Evolutionary conservation across 176 grass and related monocot species (phyloP).

Genomic region (Aegilops umbellulata): DNA sequence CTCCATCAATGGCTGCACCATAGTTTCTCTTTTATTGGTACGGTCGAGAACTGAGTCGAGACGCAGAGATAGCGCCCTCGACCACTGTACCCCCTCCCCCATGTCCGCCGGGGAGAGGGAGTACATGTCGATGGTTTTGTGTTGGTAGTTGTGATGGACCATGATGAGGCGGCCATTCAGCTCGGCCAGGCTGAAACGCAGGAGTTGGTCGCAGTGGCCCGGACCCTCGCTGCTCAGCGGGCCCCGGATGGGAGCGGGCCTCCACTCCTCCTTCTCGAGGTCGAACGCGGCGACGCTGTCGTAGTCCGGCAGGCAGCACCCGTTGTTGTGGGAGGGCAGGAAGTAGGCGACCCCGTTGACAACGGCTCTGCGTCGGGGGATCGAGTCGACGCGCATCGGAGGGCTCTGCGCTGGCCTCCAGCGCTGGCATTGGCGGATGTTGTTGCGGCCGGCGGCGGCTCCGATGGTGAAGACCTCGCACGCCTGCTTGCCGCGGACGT

Average conservation of each 20-base stretch:
- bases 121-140: background rate
- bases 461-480: conserved; percentile 19
- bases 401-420: background rate
- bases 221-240: background rate
- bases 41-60: background rate
- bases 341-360: conserved; percentile 4
- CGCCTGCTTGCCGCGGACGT: background rate
- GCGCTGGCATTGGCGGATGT: background rate
- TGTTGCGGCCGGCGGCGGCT: background rate
- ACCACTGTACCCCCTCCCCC: background rate
- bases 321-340: background rate
- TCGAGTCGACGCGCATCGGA: background rate
- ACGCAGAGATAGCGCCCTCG: background rate
- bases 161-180: background rate
- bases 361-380: background rate
- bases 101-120: background rate
- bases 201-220: background rate
- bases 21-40: background rate
- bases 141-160: background rate
- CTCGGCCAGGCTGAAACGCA: background rate
- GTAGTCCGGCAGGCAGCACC: too few relatives aligned
- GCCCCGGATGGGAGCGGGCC: background rate
- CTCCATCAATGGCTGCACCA: background rate
- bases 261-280: conserved; percentile 17
- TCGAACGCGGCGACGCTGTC: conserved; percentile 5